phyloP scores from a whole-genome alignment of 441 rosid genomes.

The Theobroma grandiflorum region DNA sequence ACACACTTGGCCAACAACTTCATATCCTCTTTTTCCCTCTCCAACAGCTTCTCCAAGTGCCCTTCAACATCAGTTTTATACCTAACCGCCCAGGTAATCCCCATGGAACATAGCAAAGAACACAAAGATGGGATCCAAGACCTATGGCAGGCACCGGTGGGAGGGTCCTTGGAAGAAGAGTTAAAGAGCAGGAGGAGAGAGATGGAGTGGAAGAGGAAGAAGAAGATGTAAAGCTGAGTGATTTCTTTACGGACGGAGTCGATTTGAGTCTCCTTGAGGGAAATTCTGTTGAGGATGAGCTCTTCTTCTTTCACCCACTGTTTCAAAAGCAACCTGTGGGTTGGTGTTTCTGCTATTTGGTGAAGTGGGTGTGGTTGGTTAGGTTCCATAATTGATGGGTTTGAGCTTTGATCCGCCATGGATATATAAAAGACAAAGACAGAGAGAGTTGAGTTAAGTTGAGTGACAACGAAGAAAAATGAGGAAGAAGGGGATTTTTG shows the following conservation, averaged over 20 bases:
- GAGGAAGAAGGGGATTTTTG: background rate
- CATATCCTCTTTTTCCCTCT: constrained; percentile 92
- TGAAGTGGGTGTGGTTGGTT: constrained; percentile 77
- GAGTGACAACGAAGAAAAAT: background rate
- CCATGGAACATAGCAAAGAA: constrained; percentile 71
- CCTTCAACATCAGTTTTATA: constrained; percentile 83
- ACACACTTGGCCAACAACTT: constrained; percentile 80
- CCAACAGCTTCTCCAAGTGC: constrained; percentile 78
- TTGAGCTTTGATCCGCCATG: constrained; percentile 36
- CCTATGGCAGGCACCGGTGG: constrained; percentile 44
- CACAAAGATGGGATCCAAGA: constrained; percentile 86
- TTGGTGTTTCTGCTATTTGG: constrained; percentile 87
- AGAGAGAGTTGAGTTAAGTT: background rate
- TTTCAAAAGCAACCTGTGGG: constrained; percentile 92
- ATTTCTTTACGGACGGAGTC: constrained; percentile 67
- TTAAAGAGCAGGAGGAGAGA: constrained; percentile 79
- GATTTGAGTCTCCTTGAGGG: constrained; percentile 82
- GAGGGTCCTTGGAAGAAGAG: constrained; percentile 38
- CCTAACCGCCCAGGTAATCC: constrained; percentile 82
- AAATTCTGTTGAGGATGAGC: constrained; percentile 69
- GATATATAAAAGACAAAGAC: background rate
- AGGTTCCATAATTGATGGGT: constrained; percentile 60
- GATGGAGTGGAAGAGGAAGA: constrained; percentile 89
- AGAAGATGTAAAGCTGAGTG: constrained; percentile 77
- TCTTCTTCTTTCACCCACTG: constrained; percentile 97